phyloP scores from a whole-genome alignment of 1,139 yeast genomes.

The Nakaseomyces sp. region DNA sequence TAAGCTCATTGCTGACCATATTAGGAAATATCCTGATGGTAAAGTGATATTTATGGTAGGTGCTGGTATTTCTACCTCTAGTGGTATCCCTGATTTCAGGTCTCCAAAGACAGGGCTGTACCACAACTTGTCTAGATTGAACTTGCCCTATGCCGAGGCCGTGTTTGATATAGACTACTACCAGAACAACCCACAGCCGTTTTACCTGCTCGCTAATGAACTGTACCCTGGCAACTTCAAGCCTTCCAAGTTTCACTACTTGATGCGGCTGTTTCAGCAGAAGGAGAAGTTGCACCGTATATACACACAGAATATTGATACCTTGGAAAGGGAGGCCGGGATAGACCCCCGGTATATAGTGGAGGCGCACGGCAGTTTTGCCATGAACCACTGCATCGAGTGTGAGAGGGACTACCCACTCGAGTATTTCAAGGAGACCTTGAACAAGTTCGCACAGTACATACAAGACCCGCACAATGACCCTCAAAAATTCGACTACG shows the following conservation, averaged over 20 bases:
- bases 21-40: slow-evolving; percentile 21
- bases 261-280: slow-evolving; percentile 59
- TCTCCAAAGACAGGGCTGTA: slow-evolving; percentile 88
- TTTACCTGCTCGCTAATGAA: slow-evolving; percentile 75
- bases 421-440: slow-evolving; percentile 40
- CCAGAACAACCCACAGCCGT: slow-evolving; percentile 65
- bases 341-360: slow-evolving; percentile 54
- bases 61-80: slow-evolving; percentile 87
- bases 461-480: slow-evolving; percentile 10
- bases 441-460: slow-evolving; percentile 24
- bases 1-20: slow-evolving; percentile 15
- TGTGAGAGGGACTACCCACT: slow-evolving; percentile 51
- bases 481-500: slow-evolving; percentile 35
- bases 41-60: slow-evolving; percentile 48
- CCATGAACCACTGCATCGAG: slow-evolving; percentile 69
- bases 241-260: slow-evolving; percentile 74
- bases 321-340: slow-evolving; percentile 81
- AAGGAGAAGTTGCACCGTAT: slow-evolving; percentile 55
- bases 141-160: slow-evolving; percentile 89
- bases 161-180: slow-evolving; percentile 87
- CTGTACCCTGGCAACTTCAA: slow-evolving; percentile 78
- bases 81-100: slow-evolving; percentile 93
- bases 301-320: slow-evolving; percentile 89
- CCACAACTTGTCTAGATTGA: slow-evolving; percentile 62
- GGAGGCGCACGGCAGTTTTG: slow-evolving; percentile 95